Evolutionary conservation across 306 rosid species (phyloP), one percentile per base, ranked within the genome.

Genomic region (Arachis hypogaea): DNA sequence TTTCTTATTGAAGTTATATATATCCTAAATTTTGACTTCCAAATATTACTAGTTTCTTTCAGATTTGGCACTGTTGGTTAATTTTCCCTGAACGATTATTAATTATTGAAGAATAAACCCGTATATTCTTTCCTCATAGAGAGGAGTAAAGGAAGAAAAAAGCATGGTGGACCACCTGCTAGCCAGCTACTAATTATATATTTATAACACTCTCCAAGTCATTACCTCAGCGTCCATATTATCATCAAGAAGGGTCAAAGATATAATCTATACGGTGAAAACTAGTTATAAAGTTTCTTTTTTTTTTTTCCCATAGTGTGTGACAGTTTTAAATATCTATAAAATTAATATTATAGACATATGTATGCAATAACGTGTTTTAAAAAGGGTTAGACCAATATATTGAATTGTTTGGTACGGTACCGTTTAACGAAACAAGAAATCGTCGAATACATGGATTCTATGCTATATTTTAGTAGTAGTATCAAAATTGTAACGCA

Each of bases 21-120:
- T 22, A 22, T 22, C 28, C 28, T 22, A 22, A 22, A 22, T 22
- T 22, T 22, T 22, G 28, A 22, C 28, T 22, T 22, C 28, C 28
- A 22, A 22, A 22, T 22, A 22, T 22, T 22, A 22, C 28, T 22
- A 22, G 28, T 22, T 33, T 30, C 45, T n/a, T 63, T 50, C 11
- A 30, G n/a, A 33, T 33, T 50, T 12, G 12, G 41, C 10, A 33
- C 40, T 63, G 9, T 43, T 14, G 38, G 28, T 42, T 56, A 7
- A 22, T 57, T 57, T 9, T 57, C 30, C 9, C 54, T 18, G 41
- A 22, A 54, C 10, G 14, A 12, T 69, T 5, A 16, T 10, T 43
- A 6, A 4, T 7, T 59, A 11, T 46, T 33, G 41, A 58, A 73
- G 61, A 49, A 73, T 50, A 62, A 73, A 73, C 43, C 63, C n/a